These are phyloP conservation scores for Wakefieldia striispora DNA, from an alignment of 768 basidiomycete genomes.

Conservation along the genomic window DNA sequence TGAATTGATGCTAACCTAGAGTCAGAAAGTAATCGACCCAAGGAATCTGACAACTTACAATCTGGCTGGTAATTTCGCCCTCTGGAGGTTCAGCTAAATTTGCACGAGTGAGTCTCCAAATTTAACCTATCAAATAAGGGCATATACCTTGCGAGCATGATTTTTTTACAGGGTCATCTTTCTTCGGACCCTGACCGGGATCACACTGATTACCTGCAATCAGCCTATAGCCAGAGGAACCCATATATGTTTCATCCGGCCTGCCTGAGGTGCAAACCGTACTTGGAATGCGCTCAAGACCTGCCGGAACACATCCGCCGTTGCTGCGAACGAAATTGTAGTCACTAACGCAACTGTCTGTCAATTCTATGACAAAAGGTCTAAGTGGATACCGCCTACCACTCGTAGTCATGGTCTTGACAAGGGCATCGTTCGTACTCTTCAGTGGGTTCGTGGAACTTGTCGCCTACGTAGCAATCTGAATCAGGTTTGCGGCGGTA, in stretches of 20 bases:
- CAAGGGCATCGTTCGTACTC: slow-evolving; percentile 85
- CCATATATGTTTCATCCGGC: slow-evolving; percentile 63
- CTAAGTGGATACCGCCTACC: slow-evolving; percentile 48
- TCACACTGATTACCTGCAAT: slow-evolving; percentile 92
- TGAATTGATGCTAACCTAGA: slow-evolving; percentile 63
- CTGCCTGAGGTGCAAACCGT: slow-evolving; percentile 57
- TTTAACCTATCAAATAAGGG: background rate
- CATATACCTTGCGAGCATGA: slow-evolving; percentile 69
- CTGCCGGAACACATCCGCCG: slow-evolving; percentile 74
- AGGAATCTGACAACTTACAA: slow-evolving; percentile 42
- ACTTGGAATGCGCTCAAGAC: slow-evolving; percentile 84
- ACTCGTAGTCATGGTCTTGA: slow-evolving; percentile 88
- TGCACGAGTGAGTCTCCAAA: background rate
- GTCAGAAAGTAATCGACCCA: slow-evolving; percentile 2
- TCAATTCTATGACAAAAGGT: background rate
- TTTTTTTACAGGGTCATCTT: slow-evolving; percentile 71
- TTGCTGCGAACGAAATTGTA: slow-evolving; percentile 83
- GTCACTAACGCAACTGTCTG: slow-evolving; percentile 51
- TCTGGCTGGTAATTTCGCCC: slow-evolving; percentile 75
- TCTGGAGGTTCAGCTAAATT: slow-evolving; percentile 70
- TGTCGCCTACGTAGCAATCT: slow-evolving; percentile 87
- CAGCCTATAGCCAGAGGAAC: slow-evolving; percentile 88
- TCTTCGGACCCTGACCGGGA: slow-evolving; percentile 51
- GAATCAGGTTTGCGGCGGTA: slow-evolving; percentile 76
- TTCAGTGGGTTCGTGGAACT: slow-evolving; percentile 82